These are phyloP conservation scores for Alloteropsis angusta DNA, from an alignment of 202 grass and related monocot species.

Conservation along the genomic window DNA sequence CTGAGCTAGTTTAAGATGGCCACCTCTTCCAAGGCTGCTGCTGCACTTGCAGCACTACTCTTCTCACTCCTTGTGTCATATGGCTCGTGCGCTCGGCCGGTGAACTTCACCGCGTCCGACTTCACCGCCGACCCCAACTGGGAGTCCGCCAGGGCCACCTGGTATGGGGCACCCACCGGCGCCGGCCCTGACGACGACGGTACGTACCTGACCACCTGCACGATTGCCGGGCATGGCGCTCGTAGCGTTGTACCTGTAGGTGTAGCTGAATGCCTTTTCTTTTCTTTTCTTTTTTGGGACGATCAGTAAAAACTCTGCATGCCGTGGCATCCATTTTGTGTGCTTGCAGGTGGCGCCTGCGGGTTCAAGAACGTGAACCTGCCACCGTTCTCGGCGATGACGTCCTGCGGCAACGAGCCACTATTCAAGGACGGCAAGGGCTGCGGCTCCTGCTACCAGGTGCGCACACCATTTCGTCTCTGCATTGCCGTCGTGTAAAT, in stretches of 20 bases:
- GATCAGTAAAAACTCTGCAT: background rate
- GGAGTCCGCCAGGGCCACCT: conserved; percentile 26
- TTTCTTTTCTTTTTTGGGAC: background rate
- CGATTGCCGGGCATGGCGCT: background rate
- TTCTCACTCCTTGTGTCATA: conserved; percentile 15
- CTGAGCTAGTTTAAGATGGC: conserved; percentile 28
- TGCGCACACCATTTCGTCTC: background rate
- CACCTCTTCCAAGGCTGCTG: background rate
- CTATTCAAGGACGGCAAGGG: conserved; percentile 70
- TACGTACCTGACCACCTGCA: background rate
- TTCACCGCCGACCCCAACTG: conserved; percentile 44
- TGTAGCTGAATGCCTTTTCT: background rate
- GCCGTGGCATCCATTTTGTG: background rate
- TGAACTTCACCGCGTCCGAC: conserved; percentile 7
- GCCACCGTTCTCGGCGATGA: conserved; percentile 57
- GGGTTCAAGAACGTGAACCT: conserved; percentile 11
- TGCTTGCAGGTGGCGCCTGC: background rate
- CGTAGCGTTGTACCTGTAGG: no score
- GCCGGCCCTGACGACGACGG: conserved; percentile 17
- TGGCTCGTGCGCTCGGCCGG: background rate
- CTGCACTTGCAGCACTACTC: conserved; percentile 3
- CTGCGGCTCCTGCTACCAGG: conserved; percentile 71
- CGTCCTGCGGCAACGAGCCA: conserved; percentile 51
- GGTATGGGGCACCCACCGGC: conserved; percentile 13
- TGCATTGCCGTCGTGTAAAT: background rate